Conservation (phyloP, 805 yeast species). For the Candida coleopterorum region DNA sequence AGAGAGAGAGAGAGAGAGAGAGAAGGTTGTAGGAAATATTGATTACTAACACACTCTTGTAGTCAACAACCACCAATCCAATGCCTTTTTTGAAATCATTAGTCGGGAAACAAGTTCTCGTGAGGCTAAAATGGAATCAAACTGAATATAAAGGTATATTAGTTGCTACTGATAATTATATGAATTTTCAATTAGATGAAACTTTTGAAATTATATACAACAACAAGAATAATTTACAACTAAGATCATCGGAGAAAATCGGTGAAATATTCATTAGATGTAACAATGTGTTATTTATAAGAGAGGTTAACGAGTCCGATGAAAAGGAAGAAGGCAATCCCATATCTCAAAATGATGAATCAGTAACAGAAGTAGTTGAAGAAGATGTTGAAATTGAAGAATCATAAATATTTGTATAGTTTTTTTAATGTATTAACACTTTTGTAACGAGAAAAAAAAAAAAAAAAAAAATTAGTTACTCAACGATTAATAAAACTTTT, state of each 20-base stretch:
- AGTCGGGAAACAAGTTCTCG: conserved; percentile 63
- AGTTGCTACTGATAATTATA: conserved; percentile 81
- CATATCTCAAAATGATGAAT: not conserved
- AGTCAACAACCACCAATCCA: conserved; percentile 90
- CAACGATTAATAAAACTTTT: not conserved
- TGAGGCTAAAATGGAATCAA: conserved; percentile 84
- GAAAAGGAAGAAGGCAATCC: not conserved
- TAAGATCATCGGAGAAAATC: conserved; percentile 20
- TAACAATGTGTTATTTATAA: conserved; percentile 79
- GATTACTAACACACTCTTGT: conserved; percentile 9
- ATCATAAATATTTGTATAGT: not conserved
- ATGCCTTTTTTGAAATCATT: conserved; percentile 83
- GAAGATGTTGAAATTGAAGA: conserved; percentile 3
- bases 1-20: too few species aligned
- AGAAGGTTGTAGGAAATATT: too few species aligned
- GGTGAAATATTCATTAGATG: conserved; percentile 87
- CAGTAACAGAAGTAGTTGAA: not conserved
- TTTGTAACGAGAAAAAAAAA: conserved; percentile 4
- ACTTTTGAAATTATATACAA: conserved; percentile 45
- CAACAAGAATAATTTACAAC: conserved; percentile 36
- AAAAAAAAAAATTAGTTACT: too few species aligned
- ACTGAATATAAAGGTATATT: conserved; percentile 83
- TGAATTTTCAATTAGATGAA: conserved; percentile 75
- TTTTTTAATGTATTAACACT: not conserved
- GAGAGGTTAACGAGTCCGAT: conserved; percentile 27